Evolutionary conservation across 345 rosid species (phyloP).

Genomic region (Adansonia digitata): DNA sequence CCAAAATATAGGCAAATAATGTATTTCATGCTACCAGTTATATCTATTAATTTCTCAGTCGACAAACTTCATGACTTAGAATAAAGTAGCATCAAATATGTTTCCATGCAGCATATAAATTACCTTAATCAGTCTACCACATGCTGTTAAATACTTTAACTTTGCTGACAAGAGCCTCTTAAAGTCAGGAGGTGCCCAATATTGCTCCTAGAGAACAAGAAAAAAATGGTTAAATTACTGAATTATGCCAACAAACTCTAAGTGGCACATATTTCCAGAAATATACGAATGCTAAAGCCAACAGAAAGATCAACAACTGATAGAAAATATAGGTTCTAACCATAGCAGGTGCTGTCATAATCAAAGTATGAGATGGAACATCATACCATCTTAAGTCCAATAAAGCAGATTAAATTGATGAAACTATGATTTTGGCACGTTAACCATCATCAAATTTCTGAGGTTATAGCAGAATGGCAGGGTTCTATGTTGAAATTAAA

Average conservation of each 20-base stretch:
- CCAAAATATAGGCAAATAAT: not conserved
- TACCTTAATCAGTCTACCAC: conserved; percentile 86
- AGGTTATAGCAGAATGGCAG: not conserved
- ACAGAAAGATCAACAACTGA: not conserved
- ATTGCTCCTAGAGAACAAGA: conserved; percentile 63
- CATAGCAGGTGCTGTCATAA: not conserved
- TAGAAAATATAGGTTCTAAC: not conserved
- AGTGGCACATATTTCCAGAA: not conserved
- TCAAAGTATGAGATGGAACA: not conserved
- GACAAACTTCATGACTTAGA: not conserved
- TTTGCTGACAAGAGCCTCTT: conserved; percentile 79
- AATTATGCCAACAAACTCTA: not conserved
- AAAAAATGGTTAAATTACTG: not conserved
- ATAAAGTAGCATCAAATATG: conserved; percentile 18
- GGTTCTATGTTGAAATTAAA: not conserved
- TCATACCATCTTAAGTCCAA: not conserved
- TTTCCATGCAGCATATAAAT: not conserved
- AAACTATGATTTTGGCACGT: not conserved
- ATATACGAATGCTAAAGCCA: not conserved
- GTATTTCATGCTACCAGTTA: not conserved
- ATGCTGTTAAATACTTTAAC: conserved; percentile 67
- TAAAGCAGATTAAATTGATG: not conserved
- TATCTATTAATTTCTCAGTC: not conserved
- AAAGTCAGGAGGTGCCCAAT: conserved; percentile 88
- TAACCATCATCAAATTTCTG: not conserved